Percentiles rank a stretch among this genome's conserved stretches.
phyloP scores from a whole-genome alignment of 225 moss, liverwort and hornwort genomes.

The Sphagnum tenellum region DNA sequence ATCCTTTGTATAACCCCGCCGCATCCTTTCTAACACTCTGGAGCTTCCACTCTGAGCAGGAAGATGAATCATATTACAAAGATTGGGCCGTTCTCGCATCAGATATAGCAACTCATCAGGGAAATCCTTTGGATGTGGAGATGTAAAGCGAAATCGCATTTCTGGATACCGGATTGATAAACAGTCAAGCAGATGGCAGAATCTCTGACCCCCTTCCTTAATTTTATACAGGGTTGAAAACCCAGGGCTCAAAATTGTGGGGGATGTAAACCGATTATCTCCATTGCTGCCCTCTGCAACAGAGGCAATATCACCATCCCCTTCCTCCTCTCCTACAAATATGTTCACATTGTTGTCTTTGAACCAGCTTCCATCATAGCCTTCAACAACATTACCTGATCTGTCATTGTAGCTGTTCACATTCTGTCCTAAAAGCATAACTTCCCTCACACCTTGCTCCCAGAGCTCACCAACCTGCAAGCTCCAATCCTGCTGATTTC shows the following conservation, averaged over 20 bases:
- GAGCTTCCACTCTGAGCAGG: conserved; percentile 98
- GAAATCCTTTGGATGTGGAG: conserved; percentile 95
- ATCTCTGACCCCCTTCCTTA: conserved; percentile 78
- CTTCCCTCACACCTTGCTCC: conserved; percentile 97
- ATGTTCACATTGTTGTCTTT: conserved; percentile 20
- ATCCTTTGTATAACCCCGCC: conserved; percentile 81
- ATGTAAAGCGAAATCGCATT: conserved; percentile 92
- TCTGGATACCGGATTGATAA: conserved; percentile 64
- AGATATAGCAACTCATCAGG: conserved; percentile 81
- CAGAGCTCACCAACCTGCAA: conserved; percentile 80
- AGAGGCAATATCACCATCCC: conserved; percentile 12
- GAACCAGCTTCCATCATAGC: conserved; percentile 36
- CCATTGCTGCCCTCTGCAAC: conserved; percentile 18
- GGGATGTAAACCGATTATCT: conserved; percentile 27
- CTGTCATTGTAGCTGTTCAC: conserved; percentile 95
- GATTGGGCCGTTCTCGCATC: conserved; percentile 77
- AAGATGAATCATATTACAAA: conserved; percentile 89
- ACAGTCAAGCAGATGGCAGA: conserved; percentile 74
- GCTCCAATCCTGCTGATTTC: not conserved
- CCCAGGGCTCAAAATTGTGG: conserved; percentile 76
- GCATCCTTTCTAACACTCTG: conserved; percentile 72
- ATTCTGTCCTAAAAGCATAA: conserved; percentile 87
- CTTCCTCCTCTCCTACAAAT: conserved; percentile 14
- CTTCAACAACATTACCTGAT: conserved; percentile 44
- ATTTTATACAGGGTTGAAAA: conserved; percentile 78